These are phyloP conservation scores for Pseudogymnoascus sp. DNA, from an alignment of 2,329 filamentous ascomycete species.

Conservation along the genomic window DNA sequence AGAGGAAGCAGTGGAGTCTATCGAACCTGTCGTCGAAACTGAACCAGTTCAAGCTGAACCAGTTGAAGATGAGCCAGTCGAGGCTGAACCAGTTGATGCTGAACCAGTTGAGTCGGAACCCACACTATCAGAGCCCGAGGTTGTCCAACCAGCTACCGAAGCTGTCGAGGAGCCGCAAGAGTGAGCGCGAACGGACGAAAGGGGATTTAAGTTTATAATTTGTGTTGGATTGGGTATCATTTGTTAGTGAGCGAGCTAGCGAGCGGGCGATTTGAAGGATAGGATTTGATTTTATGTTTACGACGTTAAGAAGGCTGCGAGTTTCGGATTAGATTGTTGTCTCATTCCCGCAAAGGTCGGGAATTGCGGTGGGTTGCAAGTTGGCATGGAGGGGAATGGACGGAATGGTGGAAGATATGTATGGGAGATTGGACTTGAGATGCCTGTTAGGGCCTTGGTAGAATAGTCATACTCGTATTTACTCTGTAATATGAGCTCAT, in stretches of 20 bases:
- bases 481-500: neutral
- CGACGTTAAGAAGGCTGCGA: neutral
- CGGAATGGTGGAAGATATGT: neutral
- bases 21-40: neutral
- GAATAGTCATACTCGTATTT: neutral
- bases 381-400: neutral
- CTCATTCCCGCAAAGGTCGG: neutral
- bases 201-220: neutral
- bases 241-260: neutral
- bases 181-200: neutral
- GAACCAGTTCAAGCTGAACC: neutral
- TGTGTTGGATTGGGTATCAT: neutral
- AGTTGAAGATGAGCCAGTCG: neutral
- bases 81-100: neutral
- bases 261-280: conserved; percentile 2
- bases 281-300: neutral
- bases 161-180: neutral
- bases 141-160: neutral
- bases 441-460: neutral
- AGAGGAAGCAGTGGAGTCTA: neutral
- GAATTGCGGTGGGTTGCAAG: neutral
- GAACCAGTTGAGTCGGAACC: neutral
- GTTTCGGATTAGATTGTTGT: neutral
- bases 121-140: neutral
- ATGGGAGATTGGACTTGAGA: neutral